Evolutionary conservation across 2,329 filamentous ascomycete genomes (phyloP).

Genomic region (Lasiodiplodia theobromae): DNA sequence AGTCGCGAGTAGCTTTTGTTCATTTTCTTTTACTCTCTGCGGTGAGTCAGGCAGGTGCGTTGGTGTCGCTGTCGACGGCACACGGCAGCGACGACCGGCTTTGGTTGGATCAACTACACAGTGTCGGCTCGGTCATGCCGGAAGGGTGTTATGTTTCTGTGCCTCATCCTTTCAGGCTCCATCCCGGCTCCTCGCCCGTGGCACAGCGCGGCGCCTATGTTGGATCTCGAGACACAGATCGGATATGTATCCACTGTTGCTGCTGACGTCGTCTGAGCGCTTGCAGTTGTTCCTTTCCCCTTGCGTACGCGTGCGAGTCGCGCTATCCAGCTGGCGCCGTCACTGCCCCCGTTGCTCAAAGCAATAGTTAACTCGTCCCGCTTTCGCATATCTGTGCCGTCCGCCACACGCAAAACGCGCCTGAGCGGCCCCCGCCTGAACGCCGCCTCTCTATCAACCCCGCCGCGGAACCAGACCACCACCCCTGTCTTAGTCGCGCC

Average conservation of each 20-base stretch:
- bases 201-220: not conserved
- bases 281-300: not conserved
- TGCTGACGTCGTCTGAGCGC: not conserved
- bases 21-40: not conserved
- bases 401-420: not conserved
- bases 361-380: not conserved
- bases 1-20: not conserved
- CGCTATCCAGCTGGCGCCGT: not conserved
- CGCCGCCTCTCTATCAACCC: not conserved
- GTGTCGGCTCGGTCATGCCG: not conserved
- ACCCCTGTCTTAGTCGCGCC: not conserved
- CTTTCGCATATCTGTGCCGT: not conserved
- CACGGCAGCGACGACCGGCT: not conserved
- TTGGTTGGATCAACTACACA: not conserved
- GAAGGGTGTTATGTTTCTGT: conserved; percentile 2
- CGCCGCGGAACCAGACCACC: not conserved
- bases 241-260: not conserved
- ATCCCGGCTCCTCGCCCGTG: not conserved
- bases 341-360: not conserved
- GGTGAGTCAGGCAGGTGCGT: not conserved
- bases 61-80: not conserved
- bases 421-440: not conserved
- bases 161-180: conserved; percentile 1
- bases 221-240: not conserved
- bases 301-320: not conserved